Evolutionary conservation across 1,284 basidiomycete genomes (phyloP).

Genomic region (Schizophyllum commune): DNA sequence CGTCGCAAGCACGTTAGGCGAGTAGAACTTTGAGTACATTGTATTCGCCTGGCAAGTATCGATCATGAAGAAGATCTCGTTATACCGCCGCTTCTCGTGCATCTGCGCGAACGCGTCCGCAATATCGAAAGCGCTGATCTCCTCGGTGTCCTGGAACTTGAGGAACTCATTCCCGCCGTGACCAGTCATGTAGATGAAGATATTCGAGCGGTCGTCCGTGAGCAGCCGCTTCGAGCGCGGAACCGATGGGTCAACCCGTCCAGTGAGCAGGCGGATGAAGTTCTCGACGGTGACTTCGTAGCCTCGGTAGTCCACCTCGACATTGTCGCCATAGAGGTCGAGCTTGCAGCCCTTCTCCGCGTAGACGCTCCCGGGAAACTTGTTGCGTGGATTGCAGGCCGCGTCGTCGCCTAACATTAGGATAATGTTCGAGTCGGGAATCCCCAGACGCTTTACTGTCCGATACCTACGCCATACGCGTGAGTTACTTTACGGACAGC

Average conservation of each 20-base stretch:
- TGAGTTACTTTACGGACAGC: neutral
- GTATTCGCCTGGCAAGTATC: constrained; percentile 98
- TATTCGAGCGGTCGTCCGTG: constrained; percentile 87
- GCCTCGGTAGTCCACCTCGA: constrained; percentile 97
- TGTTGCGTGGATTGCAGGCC: constrained; percentile 91
- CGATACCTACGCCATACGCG: constrained; percentile 64
- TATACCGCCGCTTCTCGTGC: constrained; percentile 95
- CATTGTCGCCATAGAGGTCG: constrained; percentile 93
- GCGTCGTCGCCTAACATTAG: constrained; percentile 98
- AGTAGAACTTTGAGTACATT: constrained; percentile 93
- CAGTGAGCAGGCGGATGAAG: constrained; percentile 86
- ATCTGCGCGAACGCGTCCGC: constrained; percentile 98
- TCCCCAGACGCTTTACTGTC: constrained; percentile 95
- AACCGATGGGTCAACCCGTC: constrained; percentile 68
- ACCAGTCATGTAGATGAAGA: constrained; percentile 98
- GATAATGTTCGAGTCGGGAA: constrained; percentile 97
- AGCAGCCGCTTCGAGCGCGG: constrained; percentile 90
- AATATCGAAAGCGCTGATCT: constrained; percentile 92
- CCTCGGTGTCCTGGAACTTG: constrained; percentile 98
- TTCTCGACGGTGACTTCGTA: constrained; percentile 98
- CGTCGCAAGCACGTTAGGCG: constrained; percentile 91
- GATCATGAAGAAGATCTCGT: constrained; percentile 96
- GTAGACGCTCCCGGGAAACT: constrained; percentile 88
- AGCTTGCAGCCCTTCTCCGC: constrained; percentile 71
- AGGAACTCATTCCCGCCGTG: constrained; percentile 98